Percentiles rank a stretch among this genome's conserved stretches.
These are phyloP conservation scores for Tympanopsis confertula DNA, from an alignment of 2,329 filamentous ascomycete species.

Conservation along the genomic window DNA sequence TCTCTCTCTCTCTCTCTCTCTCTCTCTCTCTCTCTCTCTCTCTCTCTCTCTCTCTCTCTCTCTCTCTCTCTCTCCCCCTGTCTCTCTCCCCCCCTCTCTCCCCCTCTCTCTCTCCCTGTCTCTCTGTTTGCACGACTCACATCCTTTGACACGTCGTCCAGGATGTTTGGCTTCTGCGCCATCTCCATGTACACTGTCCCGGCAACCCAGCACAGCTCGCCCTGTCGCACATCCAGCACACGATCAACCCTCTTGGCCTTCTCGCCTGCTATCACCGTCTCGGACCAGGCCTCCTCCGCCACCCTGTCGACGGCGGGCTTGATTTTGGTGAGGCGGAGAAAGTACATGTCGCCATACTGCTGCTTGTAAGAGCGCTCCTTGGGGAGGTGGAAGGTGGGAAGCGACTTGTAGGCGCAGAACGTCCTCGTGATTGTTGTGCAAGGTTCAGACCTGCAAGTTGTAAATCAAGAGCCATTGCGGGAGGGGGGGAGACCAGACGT, in stretches of 20 bases:
- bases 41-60: background rate
- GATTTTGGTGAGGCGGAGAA: constrained; percentile 74
- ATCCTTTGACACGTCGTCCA: constrained; percentile 90
- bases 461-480: too few species aligned
- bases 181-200: constrained; percentile 97
- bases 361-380: constrained; percentile 71
- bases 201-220: constrained; percentile 85
- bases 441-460: too few species aligned
- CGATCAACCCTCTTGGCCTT: constrained; percentile 66
- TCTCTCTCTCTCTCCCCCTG: background rate
- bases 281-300: constrained; percentile 66
- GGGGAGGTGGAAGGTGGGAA: constrained; percentile 64
- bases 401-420: constrained; percentile 61
- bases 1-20: background rate
- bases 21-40: background rate
- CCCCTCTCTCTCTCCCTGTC: background rate
- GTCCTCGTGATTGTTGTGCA: too few species aligned
- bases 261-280: constrained; percentile 68
- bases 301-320: constrained; percentile 71
- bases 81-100: background rate
- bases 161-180: constrained; percentile 86
- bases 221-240: constrained; percentile 89
- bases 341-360: constrained; percentile 97
- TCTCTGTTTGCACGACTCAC: constrained; percentile 30
- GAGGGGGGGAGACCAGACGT: too few species aligned